A percentile compares a stretch with the other conserved stretches of the same genome.
phyloP scores from a whole-genome alignment of 768 basidiomycete genomes.

The Hericium rajendrae region DNA sequence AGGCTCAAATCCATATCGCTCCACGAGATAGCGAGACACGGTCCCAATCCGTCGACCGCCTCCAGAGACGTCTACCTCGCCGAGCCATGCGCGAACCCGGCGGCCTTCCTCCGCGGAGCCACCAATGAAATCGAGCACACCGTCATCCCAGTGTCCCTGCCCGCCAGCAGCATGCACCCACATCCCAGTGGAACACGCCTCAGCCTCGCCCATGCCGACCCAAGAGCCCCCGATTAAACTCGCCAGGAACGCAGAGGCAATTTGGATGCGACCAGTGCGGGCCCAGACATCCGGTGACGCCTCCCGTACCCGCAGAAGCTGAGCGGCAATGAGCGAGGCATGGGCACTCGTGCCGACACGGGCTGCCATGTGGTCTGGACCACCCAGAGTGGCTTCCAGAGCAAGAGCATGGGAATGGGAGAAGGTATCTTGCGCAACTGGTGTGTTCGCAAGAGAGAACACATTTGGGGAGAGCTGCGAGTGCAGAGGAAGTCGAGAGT shows the following conservation, averaged over 20 bases:
- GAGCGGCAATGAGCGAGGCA: slow-evolving; percentile 63
- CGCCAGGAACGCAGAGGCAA: slow-evolving; percentile 67
- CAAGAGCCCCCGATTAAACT: slow-evolving; percentile 65
- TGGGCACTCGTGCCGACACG: slow-evolving; percentile 68
- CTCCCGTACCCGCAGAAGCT: slow-evolving; percentile 71
- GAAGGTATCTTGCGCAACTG: slow-evolving; percentile 71
- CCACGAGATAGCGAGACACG: slow-evolving; percentile 66
- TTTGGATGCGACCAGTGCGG: slow-evolving; percentile 65
- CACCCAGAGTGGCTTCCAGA: slow-evolving; percentile 68
- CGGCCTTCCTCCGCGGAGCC: slow-evolving; percentile 67
- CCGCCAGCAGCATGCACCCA: slow-evolving; percentile 45
- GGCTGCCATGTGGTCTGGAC: slow-evolving; percentile 66
- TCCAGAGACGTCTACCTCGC: slow-evolving; percentile 67
- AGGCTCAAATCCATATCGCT: slow-evolving; percentile 73
- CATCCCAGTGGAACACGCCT: slow-evolving; percentile 71
- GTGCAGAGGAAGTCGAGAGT: slow-evolving; percentile 60
- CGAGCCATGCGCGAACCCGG: slow-evolving; percentile 68
- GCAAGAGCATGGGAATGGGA: slow-evolving; percentile 70
- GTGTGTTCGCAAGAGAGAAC: slow-evolving; percentile 66
- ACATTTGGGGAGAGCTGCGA: slow-evolving; percentile 56
- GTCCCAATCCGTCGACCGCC: slow-evolving; percentile 55
- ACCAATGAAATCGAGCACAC: slow-evolving; percentile 66
- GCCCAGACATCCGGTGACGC: slow-evolving; percentile 75
- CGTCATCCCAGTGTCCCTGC: slow-evolving; percentile 71
- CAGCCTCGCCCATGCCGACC: slow-evolving; percentile 63